Base-by-base conservation (phyloP, 2,329 filamentous ascomycete genomes). In the Paecilomyces fulvus region DNA sequence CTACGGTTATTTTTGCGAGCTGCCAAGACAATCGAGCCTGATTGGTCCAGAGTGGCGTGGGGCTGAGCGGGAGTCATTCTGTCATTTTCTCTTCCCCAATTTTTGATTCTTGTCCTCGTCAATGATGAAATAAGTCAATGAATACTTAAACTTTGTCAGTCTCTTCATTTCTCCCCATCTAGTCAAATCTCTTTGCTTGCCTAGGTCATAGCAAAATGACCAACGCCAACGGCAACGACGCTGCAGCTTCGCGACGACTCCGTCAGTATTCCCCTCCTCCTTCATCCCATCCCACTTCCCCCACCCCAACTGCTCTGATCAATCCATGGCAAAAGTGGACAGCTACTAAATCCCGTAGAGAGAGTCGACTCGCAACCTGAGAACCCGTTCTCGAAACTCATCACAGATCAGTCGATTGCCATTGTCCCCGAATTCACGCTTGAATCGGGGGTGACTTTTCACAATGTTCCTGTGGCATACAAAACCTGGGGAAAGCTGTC, bases 351-450 rank as follows among this genome's bases (percentile, higher is more conserved):
- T 79, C 77, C 77, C 76, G 77, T 78, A 79, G 77, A 79, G 77
- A 79, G 71, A 72, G 69, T 75, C 71, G 70, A 69, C 59, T 67
- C 82, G 55, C 90, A 96, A 74, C 85, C 89, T 67, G 92, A 96
- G 77, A 99, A 97, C 75, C 92, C 92, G 30, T 97, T 92, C 71
- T 84, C 89, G 59, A 76, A 81, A 61, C 80, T 97, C 67, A 95
- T 99, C 54, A 87, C 90, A 54, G 87, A 96, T 66, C 94, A 97
- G 75, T 81, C 87, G 55, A 88, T 95, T 67, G 90, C 88, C 56
- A 83, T 94, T 59, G 83, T 99, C 55, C 92, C 94, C 1, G 86
- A 86, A 25, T 96, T 96, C 72, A 91, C 88, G 8, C 88, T 99
- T 62, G 94, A 99, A 73, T 97, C 92, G 1, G 94, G 94, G 52